Conservation (phyloP, 345 rosid species). For the Eucalyptus camaldulensis region DNA sequence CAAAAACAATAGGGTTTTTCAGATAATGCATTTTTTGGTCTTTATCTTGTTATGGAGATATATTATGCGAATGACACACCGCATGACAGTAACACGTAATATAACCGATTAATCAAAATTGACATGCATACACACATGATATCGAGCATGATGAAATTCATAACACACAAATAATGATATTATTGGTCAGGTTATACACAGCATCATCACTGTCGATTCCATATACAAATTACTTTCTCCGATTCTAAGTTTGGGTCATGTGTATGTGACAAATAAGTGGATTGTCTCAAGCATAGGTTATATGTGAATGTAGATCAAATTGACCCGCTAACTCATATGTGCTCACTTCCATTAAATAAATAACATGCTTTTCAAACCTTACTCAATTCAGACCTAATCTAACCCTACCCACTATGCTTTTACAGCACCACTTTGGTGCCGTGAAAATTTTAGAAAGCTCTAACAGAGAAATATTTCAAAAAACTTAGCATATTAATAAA, state of each 20-base stretch:
- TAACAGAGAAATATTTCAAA: background rate
- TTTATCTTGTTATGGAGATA: background rate
- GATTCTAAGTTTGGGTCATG: background rate
- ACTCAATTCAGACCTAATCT: background rate
- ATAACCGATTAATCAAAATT: background rate
- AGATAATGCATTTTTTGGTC: background rate
- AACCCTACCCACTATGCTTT: background rate
- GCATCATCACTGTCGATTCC: background rate
- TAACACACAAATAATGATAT: background rate
- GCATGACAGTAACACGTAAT: accelerated
- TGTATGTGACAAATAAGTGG: background rate
- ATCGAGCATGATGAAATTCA: background rate
- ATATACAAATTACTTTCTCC: background rate
- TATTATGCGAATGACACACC: background rate
- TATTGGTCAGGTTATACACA: too few relatives aligned
- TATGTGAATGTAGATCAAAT: background rate
- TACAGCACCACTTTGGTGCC: background rate
- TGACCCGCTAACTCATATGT: background rate
- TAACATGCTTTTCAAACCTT: background rate
- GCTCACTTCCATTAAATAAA: background rate
- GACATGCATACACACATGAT: accelerated
- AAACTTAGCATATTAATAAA: background rate
- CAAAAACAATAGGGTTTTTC: background rate
- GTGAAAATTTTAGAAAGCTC: background rate
- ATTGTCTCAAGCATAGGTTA: background rate